A percentile compares a stretch with the other conserved stretches of the same genome.
phyloP scores from a whole-genome alignment of 2,329 filamentous ascomycete genomes.

The Pseudogymnoascus sp. region DNA sequence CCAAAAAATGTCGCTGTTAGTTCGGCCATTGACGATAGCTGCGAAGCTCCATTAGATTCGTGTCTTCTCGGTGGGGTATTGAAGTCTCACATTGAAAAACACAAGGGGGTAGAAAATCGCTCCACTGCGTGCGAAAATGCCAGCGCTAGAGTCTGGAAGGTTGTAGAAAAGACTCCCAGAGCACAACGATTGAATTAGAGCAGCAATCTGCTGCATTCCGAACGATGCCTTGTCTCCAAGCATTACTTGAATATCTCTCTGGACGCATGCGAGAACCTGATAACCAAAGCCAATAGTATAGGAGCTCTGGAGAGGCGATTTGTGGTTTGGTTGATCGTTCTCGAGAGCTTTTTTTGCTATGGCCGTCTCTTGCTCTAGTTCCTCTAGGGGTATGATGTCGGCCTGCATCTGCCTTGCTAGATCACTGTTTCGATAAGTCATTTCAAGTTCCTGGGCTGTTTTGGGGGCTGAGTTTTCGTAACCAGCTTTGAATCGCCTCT shows the following conservation, averaged over 20 bases:
- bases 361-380: conserved; percentile 51
- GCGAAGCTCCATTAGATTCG: background rate
- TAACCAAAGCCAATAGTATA: conserved; percentile 40
- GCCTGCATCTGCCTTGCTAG: conserved; percentile 44
- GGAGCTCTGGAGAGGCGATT: conserved; percentile 40
- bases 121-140: conserved; percentile 58
- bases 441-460: conserved; percentile 39
- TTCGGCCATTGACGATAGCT: conserved; percentile 56
- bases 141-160: conserved; percentile 48
- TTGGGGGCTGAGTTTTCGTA: conserved; percentile 39
- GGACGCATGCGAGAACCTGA: conserved; percentile 51
- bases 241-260: conserved; percentile 58
- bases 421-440: conserved; percentile 45
- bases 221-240: conserved; percentile 60
- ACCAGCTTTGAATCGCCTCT: conserved; percentile 51
- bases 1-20: conserved; percentile 57
- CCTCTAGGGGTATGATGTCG: conserved; percentile 21
- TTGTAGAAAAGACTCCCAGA: conserved; percentile 63
- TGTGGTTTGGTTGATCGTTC: conserved; percentile 32
- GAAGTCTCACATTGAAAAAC: conserved; percentile 47
- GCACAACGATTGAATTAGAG: conserved; percentile 54
- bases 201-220: conserved; percentile 54
- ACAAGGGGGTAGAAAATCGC: conserved; percentile 55
- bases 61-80: background rate
- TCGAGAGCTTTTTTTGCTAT: conserved; percentile 30